phyloP scores from a whole-genome alignment of 2,329 filamentous ascomycete genomes.

The Juglanconis oblonga region DNA sequence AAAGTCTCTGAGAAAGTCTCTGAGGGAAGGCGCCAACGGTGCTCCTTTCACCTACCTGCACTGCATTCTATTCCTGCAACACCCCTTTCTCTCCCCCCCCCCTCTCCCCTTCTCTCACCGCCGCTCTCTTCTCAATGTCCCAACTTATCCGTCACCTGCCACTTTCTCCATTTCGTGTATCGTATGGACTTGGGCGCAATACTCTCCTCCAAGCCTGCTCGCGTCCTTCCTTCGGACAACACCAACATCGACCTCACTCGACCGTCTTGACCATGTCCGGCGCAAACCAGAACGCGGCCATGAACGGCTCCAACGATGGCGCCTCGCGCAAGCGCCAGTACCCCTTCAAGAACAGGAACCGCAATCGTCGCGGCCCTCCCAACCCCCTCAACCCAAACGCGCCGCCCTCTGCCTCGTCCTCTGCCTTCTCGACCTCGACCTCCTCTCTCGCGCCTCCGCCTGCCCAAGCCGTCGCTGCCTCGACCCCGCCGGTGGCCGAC shows the following conservation, averaged over 20 bases:
- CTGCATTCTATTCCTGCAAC: too few species aligned
- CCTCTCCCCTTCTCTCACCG: too few species aligned
- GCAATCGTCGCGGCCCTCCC: constrained; percentile 1
- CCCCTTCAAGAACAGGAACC: constrained; percentile 1
- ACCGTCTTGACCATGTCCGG: constrained; percentile 4
- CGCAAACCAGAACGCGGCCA: background rate
- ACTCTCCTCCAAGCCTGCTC: background rate
- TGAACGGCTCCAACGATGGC: background rate
- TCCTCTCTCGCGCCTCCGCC: background rate
- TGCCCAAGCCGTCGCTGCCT: background rate
- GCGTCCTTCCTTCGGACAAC: too few species aligned
- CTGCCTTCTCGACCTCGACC: background rate
- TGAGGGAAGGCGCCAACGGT: too few species aligned
- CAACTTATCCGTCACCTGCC: too few species aligned
- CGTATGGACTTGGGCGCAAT: background rate
- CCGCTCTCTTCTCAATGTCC: too few species aligned
- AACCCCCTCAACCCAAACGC: background rate
- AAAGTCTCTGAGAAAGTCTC: background rate
- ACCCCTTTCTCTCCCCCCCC: too few species aligned
- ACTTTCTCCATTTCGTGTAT: too few species aligned
- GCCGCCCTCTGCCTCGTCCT: background rate
- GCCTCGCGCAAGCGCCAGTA: constrained; percentile 5
- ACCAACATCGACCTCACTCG: background rate
- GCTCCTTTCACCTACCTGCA: too few species aligned
- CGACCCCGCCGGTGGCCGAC: background rate